Conservation (phyloP, 1,139 yeast species). For the Blastobotrys aristatus region DNA sequence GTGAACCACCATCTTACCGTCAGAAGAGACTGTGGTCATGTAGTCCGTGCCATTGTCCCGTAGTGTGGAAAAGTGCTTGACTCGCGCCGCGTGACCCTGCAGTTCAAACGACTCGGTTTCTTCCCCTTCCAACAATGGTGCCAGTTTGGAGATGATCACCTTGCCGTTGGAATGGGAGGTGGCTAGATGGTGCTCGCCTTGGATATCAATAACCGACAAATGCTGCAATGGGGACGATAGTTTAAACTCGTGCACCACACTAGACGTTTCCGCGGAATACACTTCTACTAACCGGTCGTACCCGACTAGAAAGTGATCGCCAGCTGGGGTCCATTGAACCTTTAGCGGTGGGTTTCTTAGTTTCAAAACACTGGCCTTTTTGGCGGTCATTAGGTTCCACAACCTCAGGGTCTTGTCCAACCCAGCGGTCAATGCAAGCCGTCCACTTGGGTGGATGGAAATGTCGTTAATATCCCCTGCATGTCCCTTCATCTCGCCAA, state of each 20-base stretch:
- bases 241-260: slow-evolving; percentile 43
- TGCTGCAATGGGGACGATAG: slow-evolving; percentile 64
- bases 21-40: slow-evolving; percentile 81
- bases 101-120: slow-evolving; percentile 42
- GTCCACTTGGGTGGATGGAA: slow-evolving; percentile 88
- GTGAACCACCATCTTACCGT: slow-evolving; percentile 92
- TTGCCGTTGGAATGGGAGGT: slow-evolving; percentile 71
- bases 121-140: slow-evolving; percentile 26
- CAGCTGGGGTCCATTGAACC: slow-evolving; percentile 42
- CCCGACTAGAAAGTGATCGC: slow-evolving; percentile 71
- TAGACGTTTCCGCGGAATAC: slow-evolving; percentile 62
- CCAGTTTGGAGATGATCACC: slow-evolving; percentile 51
- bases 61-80: slow-evolving; percentile 66
- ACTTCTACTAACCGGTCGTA: slow-evolving; percentile 58
- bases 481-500: slow-evolving; percentile 86
- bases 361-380: slow-evolving; percentile 81
- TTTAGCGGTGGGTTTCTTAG: slow-evolving; percentile 57
- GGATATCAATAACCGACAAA: slow-evolving; percentile 44
- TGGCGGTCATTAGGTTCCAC: slow-evolving; percentile 98
- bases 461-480: slow-evolving; percentile 61
- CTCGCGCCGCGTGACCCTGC: slow-evolving; percentile 78
- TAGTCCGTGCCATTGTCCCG: slow-evolving; percentile 42
- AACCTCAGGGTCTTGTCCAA: slow-evolving; percentile 76
- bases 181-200: slow-evolving; percentile 44
- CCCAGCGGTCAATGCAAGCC: slow-evolving; percentile 85